These are phyloP conservation scores for Hypsizygus marmoreus DNA, from an alignment of 768 basidiomycete genomes.

Conservation along the genomic window DNA sequence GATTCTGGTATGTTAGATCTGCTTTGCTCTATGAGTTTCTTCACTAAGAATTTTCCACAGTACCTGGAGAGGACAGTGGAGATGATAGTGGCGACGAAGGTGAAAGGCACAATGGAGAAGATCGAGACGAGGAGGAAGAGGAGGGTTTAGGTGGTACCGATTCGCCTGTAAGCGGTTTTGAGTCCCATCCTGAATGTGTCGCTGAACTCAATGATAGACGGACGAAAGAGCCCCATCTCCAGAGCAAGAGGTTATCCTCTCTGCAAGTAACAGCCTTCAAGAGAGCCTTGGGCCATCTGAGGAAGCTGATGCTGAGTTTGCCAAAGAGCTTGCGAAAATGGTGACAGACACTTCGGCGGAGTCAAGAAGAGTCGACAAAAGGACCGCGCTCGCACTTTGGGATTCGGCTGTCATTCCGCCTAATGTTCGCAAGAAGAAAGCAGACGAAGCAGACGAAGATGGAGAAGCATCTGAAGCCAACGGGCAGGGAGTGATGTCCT, in stretches of 20 bases:
- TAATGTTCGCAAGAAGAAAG: slow-evolving; percentile 63
- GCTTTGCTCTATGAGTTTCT: background rate
- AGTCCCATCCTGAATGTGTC: background rate
- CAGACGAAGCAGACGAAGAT: slow-evolving; percentile 60
- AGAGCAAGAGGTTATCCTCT: slow-evolving; percentile 75
- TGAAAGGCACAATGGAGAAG: slow-evolving; percentile 48
- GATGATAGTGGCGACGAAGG: slow-evolving; percentile 72
- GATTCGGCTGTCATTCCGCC: slow-evolving; percentile 82
- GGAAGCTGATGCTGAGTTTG: slow-evolving; percentile 92
- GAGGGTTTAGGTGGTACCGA: slow-evolving; percentile 57
- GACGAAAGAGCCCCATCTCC: slow-evolving; percentile 80
- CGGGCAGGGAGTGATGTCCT: slow-evolving; percentile 70
- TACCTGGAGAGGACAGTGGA: slow-evolving; percentile 53
- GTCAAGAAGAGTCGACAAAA: slow-evolving; percentile 84
- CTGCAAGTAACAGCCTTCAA: slow-evolving; percentile 52
- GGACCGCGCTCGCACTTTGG: slow-evolving; percentile 84
- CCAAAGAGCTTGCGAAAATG: slow-evolving; percentile 93
- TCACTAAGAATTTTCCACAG: slow-evolving; percentile 15
- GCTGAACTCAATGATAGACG: slow-evolving; percentile 33
- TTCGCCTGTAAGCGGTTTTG: slow-evolving; percentile 48
- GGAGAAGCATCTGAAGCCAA: slow-evolving; percentile 35
- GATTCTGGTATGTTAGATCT: slow-evolving; percentile 47
- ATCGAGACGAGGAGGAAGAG: slow-evolving; percentile 62
- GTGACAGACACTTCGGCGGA: slow-evolving; percentile 86
- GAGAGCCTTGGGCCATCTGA: slow-evolving; percentile 82